Evolutionary conservation across 2,329 filamentous ascomycete species (phyloP).

Genomic region (Cercospora nicotianae): DNA sequence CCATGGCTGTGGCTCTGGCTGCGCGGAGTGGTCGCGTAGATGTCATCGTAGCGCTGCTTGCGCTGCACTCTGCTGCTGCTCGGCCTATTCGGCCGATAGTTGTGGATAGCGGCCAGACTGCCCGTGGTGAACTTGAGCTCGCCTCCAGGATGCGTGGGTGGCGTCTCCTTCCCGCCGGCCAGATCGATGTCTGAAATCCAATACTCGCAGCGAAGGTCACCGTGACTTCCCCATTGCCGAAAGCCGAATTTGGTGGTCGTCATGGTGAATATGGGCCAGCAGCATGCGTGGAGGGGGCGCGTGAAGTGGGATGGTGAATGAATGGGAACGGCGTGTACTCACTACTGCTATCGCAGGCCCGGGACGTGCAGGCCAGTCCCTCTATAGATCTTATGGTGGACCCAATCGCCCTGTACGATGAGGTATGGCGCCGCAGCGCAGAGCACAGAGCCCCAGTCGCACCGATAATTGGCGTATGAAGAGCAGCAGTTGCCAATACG

Average conservation of each 20-base stretch:
- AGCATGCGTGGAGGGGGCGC: background rate
- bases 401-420: constrained; percentile 14
- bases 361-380: background rate
- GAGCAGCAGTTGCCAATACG: background rate
- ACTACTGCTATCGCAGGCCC: constrained; percentile 7
- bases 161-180: constrained; percentile 10
- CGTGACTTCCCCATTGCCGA: constrained; percentile 18
- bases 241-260: constrained; percentile 21
- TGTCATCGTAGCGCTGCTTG: background rate
- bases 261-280: constrained; percentile 7
- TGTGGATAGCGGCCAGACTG: constrained; percentile 17
- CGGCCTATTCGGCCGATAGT: background rate
- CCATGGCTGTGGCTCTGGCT: constrained; percentile 5
- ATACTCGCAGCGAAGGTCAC: constrained; percentile 19
- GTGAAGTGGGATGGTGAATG: background rate
- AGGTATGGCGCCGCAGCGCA: constrained; percentile 1
- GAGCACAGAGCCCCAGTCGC: background rate
- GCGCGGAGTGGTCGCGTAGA: background rate
- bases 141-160: constrained; percentile 11
- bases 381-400: background rate
- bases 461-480: background rate
- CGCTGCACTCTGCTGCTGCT: constrained; percentile 9
- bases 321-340: constrained; percentile 3
- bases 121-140: constrained; percentile 22
- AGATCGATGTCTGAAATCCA: constrained; percentile 22